Evolutionary conservation across 2,329 filamentous ascomycete species (phyloP), one percentile per base, ranked within the genome.

Genomic region (Chaetothyriales sp.): DNA sequence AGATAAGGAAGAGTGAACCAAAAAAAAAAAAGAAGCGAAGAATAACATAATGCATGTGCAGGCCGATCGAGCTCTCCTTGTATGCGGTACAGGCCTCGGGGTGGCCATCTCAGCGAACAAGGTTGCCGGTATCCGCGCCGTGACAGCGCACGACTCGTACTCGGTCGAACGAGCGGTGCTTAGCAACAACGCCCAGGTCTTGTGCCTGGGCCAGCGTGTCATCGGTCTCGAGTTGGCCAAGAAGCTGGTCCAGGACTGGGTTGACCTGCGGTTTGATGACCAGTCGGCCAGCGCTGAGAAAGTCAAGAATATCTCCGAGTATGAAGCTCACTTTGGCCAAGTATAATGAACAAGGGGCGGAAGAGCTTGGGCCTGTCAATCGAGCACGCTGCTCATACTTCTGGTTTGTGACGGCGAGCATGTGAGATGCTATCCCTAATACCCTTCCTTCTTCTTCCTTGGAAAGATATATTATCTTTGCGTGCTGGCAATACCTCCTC

Each of bases 51-150:
- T n/a, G n/a, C n/a, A n/a, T n/a, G n/a, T 20, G 32, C 47, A 79
- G 61, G 83, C 78, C 49, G 86, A 93, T 68, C 81, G 86, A 49
- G 86, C 85, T 0, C 73, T 93, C 39, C 70, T 88, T 43, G 86
- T 93, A 70, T 93, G 86, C 69, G 86, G 87, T 2, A 93, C 87
- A 0, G 87, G 87, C 0, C 76, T 94, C 6, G 87, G 87, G 18
- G 87, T 94, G 6, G 86, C 87, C 60, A 93, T 93, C 64, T 72
- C 79, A n/a, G 87, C 87, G 58, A 93, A 93, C 74, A 93, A 93
- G 67, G 80, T 93, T 57, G 82, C 80, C 51, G 86, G 86, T 5
- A 79, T 93, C 54, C 74, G 86, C 20, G 87, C 87, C n/a, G 87
- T 93, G 18, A 93, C 86, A 4, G 87, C 87, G 1, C 87, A 94